These are phyloP conservation scores for Lipomyces mesembrius DNA, from an alignment of 805 yeast species.

Conservation along the genomic window DNA sequence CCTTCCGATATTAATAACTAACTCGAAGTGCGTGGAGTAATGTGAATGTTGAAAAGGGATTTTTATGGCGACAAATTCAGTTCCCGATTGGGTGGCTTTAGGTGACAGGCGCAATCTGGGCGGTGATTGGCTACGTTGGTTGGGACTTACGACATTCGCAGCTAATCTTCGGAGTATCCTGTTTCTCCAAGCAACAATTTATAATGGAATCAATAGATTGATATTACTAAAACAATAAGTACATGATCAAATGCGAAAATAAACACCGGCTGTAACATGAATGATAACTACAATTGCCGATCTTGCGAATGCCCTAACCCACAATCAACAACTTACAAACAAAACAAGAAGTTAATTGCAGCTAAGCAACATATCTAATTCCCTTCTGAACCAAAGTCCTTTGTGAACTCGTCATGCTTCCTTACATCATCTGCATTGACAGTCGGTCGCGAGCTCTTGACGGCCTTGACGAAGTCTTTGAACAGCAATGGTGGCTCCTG, in stretches of 20 bases:
- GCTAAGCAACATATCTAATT: slow-evolving; percentile 50
- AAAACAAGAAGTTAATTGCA: neutral
- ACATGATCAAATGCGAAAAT: neutral
- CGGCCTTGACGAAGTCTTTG: slow-evolving; percentile 91
- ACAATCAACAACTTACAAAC: neutral
- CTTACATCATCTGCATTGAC: slow-evolving; percentile 83
- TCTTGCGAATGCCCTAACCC: neutral
- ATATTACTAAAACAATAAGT: neutral
- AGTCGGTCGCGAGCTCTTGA: slow-evolving; percentile 90
- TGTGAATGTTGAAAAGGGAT: neutral
- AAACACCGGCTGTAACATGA: neutral
- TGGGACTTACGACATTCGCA: neutral
- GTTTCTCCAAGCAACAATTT: neutral
- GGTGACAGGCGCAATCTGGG: neutral
- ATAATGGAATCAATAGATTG: neutral
- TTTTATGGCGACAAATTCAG: neutral
- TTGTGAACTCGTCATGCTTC: slow-evolving; percentile 85
- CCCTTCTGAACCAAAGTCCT: slow-evolving; percentile 97
- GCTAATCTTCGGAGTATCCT: neutral
- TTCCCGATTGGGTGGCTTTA: too few relatives aligned
- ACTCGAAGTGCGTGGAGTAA: neutral
- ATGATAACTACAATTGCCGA: neutral
- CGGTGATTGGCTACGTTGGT: neutral
- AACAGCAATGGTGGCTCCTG: slow-evolving; percentile 87
- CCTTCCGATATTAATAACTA: neutral